These are phyloP conservation scores for Emmonsia crescens DNA, from an alignment of 2,329 filamentous ascomycete genomes.

Conservation along the genomic window DNA sequence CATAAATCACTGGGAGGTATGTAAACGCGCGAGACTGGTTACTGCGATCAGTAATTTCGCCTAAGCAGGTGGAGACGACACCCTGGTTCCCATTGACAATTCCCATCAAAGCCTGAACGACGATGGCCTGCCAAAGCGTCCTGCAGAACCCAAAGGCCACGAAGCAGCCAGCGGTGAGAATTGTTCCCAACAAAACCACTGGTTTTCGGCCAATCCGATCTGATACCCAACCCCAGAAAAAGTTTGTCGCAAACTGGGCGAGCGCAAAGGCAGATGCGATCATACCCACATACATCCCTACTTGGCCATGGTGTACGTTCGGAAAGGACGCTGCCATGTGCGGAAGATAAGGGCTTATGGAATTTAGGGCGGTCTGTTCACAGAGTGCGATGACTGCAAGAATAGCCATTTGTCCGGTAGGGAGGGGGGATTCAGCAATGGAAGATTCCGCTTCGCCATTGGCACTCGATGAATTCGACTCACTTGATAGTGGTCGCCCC, in stretches of 20 bases:
- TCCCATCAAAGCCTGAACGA: slow-evolving; percentile 85
- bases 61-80: slow-evolving; percentile 83
- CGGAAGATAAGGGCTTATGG: slow-evolving; percentile 88
- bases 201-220: slow-evolving; percentile 73
- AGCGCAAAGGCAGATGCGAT: slow-evolving; percentile 86
- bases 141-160: slow-evolving; percentile 76
- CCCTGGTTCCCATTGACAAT: slow-evolving; percentile 90
- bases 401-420: slow-evolving; percentile 69
- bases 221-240: slow-evolving; percentile 78
- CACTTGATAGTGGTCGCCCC: slow-evolving; percentile 34
- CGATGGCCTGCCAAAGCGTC: slow-evolving; percentile 69
- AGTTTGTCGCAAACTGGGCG: slow-evolving; percentile 85
- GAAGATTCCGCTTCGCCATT: slow-evolving; percentile 17
- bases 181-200: slow-evolving; percentile 68
- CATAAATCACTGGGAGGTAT: slow-evolving; percentile 93
- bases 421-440: slow-evolving; percentile 55
- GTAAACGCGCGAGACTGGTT: slow-evolving; percentile 92
- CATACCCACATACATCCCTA: slow-evolving; percentile 79
- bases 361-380: slow-evolving; percentile 94
- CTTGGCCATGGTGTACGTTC: slow-evolving; percentile 58
- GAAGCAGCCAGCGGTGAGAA: slow-evolving; percentile 74
- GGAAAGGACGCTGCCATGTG: slow-evolving; percentile 83
- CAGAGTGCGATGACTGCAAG: slow-evolving; percentile 80
- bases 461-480: slow-evolving; percentile 29
- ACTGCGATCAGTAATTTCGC: slow-evolving; percentile 86